phyloP scores from a whole-genome alignment of 2,329 filamentous ascomycete genomes.

The Didymella glomerata region DNA sequence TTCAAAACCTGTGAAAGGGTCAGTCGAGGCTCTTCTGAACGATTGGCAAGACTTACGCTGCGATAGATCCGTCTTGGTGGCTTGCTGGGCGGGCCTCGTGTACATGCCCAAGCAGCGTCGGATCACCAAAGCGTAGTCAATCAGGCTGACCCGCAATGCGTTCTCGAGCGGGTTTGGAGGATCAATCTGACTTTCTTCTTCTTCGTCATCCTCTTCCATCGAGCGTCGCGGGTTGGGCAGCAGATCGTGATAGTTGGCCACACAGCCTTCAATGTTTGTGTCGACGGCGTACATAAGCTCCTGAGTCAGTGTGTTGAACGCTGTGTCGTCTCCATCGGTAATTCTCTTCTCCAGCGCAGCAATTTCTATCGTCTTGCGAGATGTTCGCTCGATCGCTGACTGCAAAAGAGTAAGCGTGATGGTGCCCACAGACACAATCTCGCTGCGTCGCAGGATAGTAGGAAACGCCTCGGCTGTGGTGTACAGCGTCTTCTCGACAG shows the following conservation, averaged over 20 bases:
- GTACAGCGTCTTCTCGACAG: conserved; percentile 84
- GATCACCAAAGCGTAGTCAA: conserved; percentile 89
- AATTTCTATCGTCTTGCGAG: conserved; percentile 90
- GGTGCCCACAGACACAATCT: conserved; percentile 75
- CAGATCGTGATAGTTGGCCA: conserved; percentile 79
- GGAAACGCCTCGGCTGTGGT: conserved; percentile 87
- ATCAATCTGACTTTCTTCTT: conserved; percentile 47
- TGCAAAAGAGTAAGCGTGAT: conserved; percentile 77
- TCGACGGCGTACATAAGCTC: conserved; percentile 81
- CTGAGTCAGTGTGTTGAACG: conserved; percentile 74
- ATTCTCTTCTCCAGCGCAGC: conserved; percentile 77
- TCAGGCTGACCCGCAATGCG: conserved; percentile 82
- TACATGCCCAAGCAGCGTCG: conserved; percentile 80
- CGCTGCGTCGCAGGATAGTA: conserved; percentile 86
- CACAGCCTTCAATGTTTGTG: conserved; percentile 75
- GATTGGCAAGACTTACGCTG: conserved; percentile 63
- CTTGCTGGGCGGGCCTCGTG: conserved; percentile 68
- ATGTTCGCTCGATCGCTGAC: conserved; percentile 88
- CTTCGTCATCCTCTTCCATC: conserved; percentile 42
- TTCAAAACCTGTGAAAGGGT: conserved; percentile 54
- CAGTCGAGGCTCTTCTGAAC: conserved; percentile 21
- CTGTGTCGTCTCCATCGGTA: conserved; percentile 74
- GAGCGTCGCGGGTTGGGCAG: conserved; percentile 62
- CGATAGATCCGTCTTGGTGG: conserved; percentile 67
- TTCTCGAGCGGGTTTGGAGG: conserved; percentile 69